phyloP scores from a whole-genome alignment of 352 stramenopile genomes.

The Thalassiosira delicatula region DNA sequence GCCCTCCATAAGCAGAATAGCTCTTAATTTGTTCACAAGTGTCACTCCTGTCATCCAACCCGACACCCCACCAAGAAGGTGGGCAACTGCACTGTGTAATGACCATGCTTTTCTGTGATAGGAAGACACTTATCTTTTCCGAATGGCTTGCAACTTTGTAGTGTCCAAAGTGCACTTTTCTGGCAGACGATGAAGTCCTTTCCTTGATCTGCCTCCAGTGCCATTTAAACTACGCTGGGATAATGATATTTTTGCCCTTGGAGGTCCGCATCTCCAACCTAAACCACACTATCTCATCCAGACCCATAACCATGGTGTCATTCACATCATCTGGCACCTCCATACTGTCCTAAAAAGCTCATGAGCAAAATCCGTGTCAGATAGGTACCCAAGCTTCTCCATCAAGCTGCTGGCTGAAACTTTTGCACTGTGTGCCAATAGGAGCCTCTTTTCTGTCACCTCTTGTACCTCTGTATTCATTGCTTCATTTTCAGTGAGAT shows the following conservation, averaged over 20 bases:
- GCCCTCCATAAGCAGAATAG: slow-evolving; percentile 31
- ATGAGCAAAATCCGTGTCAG: slow-evolving; percentile 20
- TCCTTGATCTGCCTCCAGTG: slow-evolving; percentile 6
- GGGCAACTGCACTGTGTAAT: neutral
- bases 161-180: slow-evolving; percentile 6
- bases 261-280: too few relatives aligned
- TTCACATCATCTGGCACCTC: too few relatives aligned
- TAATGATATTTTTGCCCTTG: too few relatives aligned
- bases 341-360: too few relatives aligned
- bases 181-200: slow-evolving; percentile 4
- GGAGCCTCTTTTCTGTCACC: slow-evolving; percentile 12
- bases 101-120: slow-evolving; percentile 4
- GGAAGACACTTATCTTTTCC: neutral
- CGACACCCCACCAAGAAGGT: neutral
- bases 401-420: neutral
- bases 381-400: slow-evolving; percentile 18
- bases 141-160: neutral
- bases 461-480: slow-evolving; percentile 20
- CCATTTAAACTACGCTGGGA: neutral
- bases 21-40: slow-evolving; percentile 27
- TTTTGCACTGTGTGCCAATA: slow-evolving; percentile 3
- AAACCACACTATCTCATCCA: too few relatives aligned
- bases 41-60: slow-evolving; percentile 17
- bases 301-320: too few relatives aligned
- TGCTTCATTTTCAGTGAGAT: neutral